phyloP scores from a whole-genome alignment of 306 rosid species.

The Astragalus membranaceus region DNA sequence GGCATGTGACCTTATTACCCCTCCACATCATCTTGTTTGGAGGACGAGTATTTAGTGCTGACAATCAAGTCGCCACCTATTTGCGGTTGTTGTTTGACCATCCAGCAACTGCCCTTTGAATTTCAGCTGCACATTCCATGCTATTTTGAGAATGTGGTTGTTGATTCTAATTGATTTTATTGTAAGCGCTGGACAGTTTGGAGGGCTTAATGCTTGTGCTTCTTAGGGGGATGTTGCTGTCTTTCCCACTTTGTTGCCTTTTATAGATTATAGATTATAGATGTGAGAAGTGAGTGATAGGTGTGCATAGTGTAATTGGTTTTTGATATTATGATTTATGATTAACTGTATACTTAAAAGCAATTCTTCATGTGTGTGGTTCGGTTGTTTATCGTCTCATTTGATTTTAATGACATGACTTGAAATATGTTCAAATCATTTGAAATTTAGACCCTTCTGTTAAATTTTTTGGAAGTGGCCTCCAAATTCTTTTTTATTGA shows the following conservation, averaged over 20 bases:
- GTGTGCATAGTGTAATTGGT: slow-evolving; percentile 19
- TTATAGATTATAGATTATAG: too few relatives aligned
- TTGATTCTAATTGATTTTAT: background rate
- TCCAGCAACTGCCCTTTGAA: slow-evolving; percentile 1
- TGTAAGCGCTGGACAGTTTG: slow-evolving; percentile 8
- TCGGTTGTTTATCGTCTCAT: too few relatives aligned
- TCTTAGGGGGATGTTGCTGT: background rate
- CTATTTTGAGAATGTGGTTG: slow-evolving; percentile 6
- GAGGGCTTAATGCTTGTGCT: slow-evolving; percentile 22
- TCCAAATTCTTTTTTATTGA: too few relatives aligned
- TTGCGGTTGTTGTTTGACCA: background rate
- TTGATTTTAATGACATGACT: background rate
- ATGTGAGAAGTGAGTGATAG: background rate
- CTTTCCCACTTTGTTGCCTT: background rate
- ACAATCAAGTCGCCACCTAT: background rate
- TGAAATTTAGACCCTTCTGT: background rate
- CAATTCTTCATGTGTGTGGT: too few relatives aligned
- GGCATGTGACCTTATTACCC: slow-evolving; percentile 11
- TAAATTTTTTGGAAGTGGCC: too few relatives aligned
- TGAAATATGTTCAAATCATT: background rate
- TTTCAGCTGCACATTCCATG: slow-evolving; percentile 3
- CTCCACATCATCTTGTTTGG: background rate
- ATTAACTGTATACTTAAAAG: background rate
- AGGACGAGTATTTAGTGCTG: background rate
- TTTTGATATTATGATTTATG: background rate